Conservation (phyloP, 768 basidiomycete species). For the Sarcodon sp. region DNA sequence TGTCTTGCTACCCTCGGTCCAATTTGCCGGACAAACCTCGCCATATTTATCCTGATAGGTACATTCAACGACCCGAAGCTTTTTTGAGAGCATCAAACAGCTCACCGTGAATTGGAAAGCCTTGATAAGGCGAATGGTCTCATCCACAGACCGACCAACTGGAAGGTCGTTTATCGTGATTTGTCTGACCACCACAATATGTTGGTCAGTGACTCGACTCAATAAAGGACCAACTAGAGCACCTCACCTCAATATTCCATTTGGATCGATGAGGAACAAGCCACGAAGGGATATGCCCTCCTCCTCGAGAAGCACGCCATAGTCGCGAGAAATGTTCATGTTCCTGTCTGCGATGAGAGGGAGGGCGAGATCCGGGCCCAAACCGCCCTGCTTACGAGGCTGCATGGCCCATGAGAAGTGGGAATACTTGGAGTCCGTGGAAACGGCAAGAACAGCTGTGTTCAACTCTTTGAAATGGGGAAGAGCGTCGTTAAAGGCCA, state of each 20-base stretch:
- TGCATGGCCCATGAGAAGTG: slow-evolving; percentile 83
- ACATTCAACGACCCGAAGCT: not conserved
- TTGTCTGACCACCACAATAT: slow-evolving; percentile 30
- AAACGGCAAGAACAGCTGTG: slow-evolving; percentile 68
- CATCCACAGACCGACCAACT: slow-evolving; percentile 91
- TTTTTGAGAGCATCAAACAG: slow-evolving; percentile 4
- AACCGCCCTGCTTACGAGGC: slow-evolving; percentile 74
- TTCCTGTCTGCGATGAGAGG: slow-evolving; percentile 72
- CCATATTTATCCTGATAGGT: slow-evolving; percentile 63
- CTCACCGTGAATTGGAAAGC: slow-evolving; percentile 86
- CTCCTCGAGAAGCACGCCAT: slow-evolving; percentile 82
- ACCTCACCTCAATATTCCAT: slow-evolving; percentile 54
- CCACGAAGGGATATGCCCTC: slow-evolving; percentile 83
- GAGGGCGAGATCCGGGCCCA: slow-evolving; percentile 79
- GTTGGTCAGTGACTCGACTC: not conserved
- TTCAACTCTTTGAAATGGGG: slow-evolving; percentile 59
- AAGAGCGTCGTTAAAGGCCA: slow-evolving; percentile 88
- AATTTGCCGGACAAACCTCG: slow-evolving; percentile 89
- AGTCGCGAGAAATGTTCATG: slow-evolving; percentile 73
- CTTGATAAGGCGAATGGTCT: slow-evolving; percentile 82
- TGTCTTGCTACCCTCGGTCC: slow-evolving; percentile 71
- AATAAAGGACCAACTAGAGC: not conserved
- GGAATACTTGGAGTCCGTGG: slow-evolving; percentile 82
- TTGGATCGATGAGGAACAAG: slow-evolving; percentile 78
- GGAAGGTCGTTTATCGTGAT: slow-evolving; percentile 88